Evolutionary conservation across 257 asterid genomes (phyloP).

Genomic region (Haberlea rhodopensis): DNA sequence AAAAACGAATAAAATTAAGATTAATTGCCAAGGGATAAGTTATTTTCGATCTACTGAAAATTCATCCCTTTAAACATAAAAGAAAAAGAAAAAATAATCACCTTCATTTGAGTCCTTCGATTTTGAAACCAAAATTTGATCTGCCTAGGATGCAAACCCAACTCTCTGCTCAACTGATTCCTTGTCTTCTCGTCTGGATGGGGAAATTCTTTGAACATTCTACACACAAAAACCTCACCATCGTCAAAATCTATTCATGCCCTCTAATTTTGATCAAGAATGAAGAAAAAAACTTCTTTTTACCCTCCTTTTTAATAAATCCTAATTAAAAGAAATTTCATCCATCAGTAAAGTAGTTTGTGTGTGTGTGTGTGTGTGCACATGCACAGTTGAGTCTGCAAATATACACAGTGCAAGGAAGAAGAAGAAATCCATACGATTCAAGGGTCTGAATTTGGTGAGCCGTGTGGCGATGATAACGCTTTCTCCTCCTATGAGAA

Average conservation of each 20-base stretch:
- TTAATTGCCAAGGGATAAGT: neutral
- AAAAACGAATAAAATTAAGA: neutral
- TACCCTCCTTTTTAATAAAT: neutral
- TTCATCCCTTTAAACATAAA: no score
- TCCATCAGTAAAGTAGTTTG: neutral
- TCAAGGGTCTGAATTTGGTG: constrained; percentile 90
- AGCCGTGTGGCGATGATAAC: constrained; percentile 93
- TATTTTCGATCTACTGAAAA: neutral
- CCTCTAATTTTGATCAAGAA: neutral
- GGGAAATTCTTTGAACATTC: constrained; percentile 84
- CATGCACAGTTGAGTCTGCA: constrained; percentile 30
- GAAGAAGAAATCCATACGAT: constrained; percentile 38
- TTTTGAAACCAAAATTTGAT: constrained; percentile 99
- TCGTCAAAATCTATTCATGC: constrained; percentile 2
- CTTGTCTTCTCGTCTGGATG: constrained; percentile 98
- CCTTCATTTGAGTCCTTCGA: constrained; percentile 97
- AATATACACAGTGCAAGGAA: neutral
- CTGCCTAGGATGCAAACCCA: constrained; percentile 84
- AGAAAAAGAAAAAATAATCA: constrained; percentile 16
- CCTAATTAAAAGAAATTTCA: neutral
- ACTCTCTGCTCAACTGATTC: constrained; percentile 74
- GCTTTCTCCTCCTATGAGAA: constrained; percentile 60
- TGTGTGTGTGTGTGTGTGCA: neutral
- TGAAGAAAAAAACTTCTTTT: neutral
- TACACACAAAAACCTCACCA: constrained; percentile 32